Evolutionary conservation across 306 rosid species (phyloP), one percentile per base, ranked within the genome.

Genomic region (Acmispon strigosus): DNA sequence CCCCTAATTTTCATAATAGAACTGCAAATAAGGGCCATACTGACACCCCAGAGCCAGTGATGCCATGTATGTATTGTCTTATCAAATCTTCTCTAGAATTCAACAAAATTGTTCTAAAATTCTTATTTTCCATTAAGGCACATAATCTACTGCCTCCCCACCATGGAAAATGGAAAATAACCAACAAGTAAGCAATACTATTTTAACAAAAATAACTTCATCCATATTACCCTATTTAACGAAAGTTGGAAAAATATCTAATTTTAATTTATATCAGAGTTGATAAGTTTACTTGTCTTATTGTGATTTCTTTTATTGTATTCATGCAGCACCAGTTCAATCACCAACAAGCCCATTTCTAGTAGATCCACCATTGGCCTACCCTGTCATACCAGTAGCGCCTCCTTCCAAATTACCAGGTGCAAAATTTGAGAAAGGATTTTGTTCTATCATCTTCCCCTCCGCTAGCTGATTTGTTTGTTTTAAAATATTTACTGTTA

Each of bases 321-420:
- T 52, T 39, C 15, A 51, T 76, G 75, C 80, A 84, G 89, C 79
- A 44, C 84, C 82, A 47, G 81, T 66, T 49, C 64, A 74, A 64
- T 58, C 91, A 43, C 86, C 89, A 20, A 27, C 64, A 78, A 78
- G 70, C 53, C 55, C 78, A 84, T 50, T 75, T 69, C 89, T 89
- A 14, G 69, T 60, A 65, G 79, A 72, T 75, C 82, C 86, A 22
- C 87, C 89, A 0, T 53, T 60, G 20, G 63, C 62, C 66, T 85
- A 53, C 44, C 87, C 90, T 9, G 59, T 68, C 61, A 79, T 65
- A 74, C 92, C 86, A 3, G 81, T 63, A 61, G 42, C 52, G 27
- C 29, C 92, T 66, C 92, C 96, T 10, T 42, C 76, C 15, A 69
- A 75, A 47, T 65, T 78, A 70, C 82, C 84, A 69, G 92, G 96